phyloP scores from a whole-genome alignment of 2,329 filamentous ascomycete genomes.

The Cyanodermella asteris region DNA sequence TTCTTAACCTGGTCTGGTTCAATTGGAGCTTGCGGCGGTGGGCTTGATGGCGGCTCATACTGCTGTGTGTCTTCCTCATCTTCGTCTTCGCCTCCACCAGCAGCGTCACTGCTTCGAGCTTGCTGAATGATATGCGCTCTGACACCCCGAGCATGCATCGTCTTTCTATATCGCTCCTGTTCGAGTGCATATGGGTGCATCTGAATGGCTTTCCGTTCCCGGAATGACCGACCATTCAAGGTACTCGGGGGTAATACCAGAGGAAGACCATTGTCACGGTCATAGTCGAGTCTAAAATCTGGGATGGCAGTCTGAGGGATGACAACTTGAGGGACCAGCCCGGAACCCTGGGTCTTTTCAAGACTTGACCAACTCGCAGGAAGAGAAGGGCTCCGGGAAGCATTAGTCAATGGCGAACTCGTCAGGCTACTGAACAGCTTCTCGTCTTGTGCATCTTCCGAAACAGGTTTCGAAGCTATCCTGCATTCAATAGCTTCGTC shows the following conservation, averaged over 20 bases:
- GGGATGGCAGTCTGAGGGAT: constrained; percentile 6
- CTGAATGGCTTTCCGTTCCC: constrained; percentile 25
- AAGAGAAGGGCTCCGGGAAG: too few relatives aligned
- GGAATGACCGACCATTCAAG: constrained; percentile 9
- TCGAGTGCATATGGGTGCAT: constrained; percentile 26
- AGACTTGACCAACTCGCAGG: not conserved
- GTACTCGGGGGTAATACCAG: constrained; percentile 1
- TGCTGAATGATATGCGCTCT: too few relatives aligned
- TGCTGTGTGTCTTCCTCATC: too few relatives aligned
- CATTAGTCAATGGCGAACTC: too few relatives aligned
- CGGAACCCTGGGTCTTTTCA: not conserved
- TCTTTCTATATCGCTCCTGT: constrained; percentile 20
- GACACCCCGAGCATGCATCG: constrained; percentile 20
- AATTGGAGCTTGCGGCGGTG: too few relatives aligned
- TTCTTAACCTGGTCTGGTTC: too few relatives aligned
- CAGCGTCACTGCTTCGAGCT: too few relatives aligned
- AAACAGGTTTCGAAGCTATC: not conserved
- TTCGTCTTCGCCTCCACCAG: too few relatives aligned
- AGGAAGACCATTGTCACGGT: not conserved
- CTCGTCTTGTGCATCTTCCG: not conserved
- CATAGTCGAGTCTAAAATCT: not conserved
- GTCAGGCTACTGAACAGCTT: too few relatives aligned
- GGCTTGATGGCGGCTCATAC: too few relatives aligned
- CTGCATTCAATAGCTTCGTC: not conserved
- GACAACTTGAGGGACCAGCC: constrained; percentile 3